Percentiles rank a stretch among this genome's conserved stretches.
phyloP scores from a whole-genome alignment of 805 yeast genomes.

The Candida vartiovaarae region DNA sequence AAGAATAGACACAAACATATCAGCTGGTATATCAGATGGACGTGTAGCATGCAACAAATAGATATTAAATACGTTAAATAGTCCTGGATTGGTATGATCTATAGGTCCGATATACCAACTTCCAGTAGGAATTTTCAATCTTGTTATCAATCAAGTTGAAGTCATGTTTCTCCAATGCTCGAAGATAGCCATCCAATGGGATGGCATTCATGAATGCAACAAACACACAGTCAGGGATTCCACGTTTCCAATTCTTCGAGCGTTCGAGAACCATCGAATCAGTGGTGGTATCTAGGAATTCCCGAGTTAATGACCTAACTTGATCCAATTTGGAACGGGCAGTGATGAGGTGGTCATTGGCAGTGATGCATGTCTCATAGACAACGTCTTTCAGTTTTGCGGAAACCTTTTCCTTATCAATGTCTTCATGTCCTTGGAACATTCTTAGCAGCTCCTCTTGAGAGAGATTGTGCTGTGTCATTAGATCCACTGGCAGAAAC shows the following conservation, averaged over 20 bases:
- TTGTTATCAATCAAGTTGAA: slow-evolving; percentile 45
- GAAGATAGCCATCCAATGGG: slow-evolving; percentile 58
- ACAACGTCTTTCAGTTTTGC: slow-evolving; percentile 48
- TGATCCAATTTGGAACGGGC: slow-evolving; percentile 49
- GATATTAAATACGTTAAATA: slow-evolving; percentile 1
- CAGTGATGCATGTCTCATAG: slow-evolving; percentile 63
- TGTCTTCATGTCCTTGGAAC: slow-evolving; percentile 21
- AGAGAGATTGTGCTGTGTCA: slow-evolving; percentile 46
- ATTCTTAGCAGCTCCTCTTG: slow-evolving; percentile 58
- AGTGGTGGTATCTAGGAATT: slow-evolving; percentile 22
- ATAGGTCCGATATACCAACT: slow-evolving; percentile 21
- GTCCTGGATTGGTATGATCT: slow-evolving; percentile 17
- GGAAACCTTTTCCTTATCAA: slow-evolving; percentile 19
- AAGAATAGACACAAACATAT: not conserved
- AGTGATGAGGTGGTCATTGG: slow-evolving; percentile 73
- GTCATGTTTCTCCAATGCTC: slow-evolving; percentile 51
- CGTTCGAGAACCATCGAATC: slow-evolving; percentile 23
- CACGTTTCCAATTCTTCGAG: slow-evolving; percentile 34
- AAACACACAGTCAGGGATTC: slow-evolving; percentile 56
- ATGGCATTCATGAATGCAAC: slow-evolving; percentile 63
- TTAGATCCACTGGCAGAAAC: slow-evolving; percentile 54
- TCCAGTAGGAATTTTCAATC: slow-evolving; percentile 22
- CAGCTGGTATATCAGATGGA: not conserved
- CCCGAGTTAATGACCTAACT: slow-evolving; percentile 31
- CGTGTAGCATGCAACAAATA: no score